phyloP scores from a whole-genome alignment of 768 basidiomycete species.

The Suillus luteus region DNA sequence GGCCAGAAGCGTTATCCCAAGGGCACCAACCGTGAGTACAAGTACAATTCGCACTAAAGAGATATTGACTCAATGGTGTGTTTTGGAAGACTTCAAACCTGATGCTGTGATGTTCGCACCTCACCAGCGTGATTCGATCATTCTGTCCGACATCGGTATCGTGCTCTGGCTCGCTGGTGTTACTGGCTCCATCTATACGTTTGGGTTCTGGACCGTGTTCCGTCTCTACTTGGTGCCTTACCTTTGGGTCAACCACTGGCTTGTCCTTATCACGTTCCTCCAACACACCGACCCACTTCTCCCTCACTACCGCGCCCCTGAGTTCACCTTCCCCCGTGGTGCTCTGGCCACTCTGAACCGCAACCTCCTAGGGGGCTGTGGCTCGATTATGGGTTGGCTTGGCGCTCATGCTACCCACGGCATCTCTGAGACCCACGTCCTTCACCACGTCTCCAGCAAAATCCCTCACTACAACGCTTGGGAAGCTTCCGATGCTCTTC shows the following conservation, averaged over 20 bases:
- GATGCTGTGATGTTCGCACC: conserved; percentile 79
- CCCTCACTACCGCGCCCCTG: conserved; percentile 87
- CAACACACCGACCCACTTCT: conserved; percentile 97
- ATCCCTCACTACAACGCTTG: conserved; percentile 96
- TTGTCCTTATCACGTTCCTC: conserved; percentile 94
- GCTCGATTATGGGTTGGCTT: conserved; percentile 80
- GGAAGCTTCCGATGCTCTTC: conserved; percentile 88
- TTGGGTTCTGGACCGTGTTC: conserved; percentile 73
- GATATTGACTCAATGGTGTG: background rate
- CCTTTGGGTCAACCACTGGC: conserved; percentile 94
- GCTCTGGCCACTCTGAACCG: conserved; percentile 92
- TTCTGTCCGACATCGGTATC: conserved; percentile 84
- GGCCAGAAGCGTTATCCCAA: conserved; percentile 82
- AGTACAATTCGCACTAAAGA: background rate
- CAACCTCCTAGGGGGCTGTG: conserved; percentile 74
- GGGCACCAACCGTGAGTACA: conserved; percentile 72
- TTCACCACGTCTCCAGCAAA: conserved; percentile 91
- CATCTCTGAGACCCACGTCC: conserved; percentile 91
- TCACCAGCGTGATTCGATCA: conserved; percentile 73
- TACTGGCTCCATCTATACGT: conserved; percentile 53
- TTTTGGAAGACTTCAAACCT: conserved; percentile 70
- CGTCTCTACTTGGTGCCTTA: conserved; percentile 86
- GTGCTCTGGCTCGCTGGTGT: conserved; percentile 68
- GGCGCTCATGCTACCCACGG: conserved; percentile 86
- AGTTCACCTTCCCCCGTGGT: conserved; percentile 93